phyloP scores from a whole-genome alignment of 306 rosid species.

The Vigna nakashimae region DNA sequence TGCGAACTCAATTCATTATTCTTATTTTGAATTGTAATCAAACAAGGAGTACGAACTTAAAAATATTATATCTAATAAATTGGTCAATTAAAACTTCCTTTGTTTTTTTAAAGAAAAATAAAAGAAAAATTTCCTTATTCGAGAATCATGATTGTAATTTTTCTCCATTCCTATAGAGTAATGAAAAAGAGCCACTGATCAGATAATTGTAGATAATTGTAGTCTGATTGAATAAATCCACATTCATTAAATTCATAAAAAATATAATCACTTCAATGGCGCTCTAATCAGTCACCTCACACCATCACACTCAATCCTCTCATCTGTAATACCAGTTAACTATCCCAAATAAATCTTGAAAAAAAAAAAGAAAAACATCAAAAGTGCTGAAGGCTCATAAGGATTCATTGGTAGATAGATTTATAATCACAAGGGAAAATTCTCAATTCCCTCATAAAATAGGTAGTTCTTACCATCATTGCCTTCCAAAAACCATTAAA shows the following conservation, averaged over 20 bases:
- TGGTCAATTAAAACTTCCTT: too few species aligned
- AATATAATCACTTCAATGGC: constrained; percentile 71
- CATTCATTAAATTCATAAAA: constrained; percentile 59
- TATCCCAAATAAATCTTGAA: too few species aligned
- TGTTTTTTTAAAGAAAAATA: too few species aligned
- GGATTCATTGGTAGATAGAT: constrained; percentile 90
- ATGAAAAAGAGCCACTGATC: constrained; percentile 57
- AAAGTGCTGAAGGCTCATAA: constrained; percentile 74
- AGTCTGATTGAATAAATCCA: constrained; percentile 73
- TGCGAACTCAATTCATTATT: too few species aligned
- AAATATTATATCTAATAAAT: too few species aligned
- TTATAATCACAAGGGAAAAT: constrained; percentile 62
- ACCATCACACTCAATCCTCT: not conserved
- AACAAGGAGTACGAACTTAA: too few species aligned
- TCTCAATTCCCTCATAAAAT: constrained; percentile 72
- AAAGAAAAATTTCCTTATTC: too few species aligned
- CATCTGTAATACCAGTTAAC: not conserved
- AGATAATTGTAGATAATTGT: constrained; percentile 99
- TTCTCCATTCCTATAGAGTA: not conserved
- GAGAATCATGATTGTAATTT: too few species aligned
- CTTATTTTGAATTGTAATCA: too few species aligned
- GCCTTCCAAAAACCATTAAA: not conserved
- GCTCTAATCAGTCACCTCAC: not conserved
- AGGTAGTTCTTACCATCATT: constrained; percentile 50
- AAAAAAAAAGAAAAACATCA: not conserved